Conservation (phyloP, 2,329 filamentous ascomycete species). For the Clathrospora elynae region DNA sequence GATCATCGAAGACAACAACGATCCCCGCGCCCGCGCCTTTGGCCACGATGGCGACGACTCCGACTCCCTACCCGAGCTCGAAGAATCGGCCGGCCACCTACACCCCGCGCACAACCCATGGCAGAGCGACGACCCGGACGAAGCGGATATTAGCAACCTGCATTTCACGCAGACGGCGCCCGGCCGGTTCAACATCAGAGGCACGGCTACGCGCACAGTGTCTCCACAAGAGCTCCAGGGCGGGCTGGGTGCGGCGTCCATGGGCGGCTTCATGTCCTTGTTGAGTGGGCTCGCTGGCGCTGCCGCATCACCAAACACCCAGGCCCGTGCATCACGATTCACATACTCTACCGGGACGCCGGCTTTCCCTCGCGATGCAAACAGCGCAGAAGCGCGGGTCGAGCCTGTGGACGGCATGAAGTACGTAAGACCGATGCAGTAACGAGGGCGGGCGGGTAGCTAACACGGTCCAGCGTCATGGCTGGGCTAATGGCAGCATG, state of each 20-base stretch:
- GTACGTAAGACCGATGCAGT: constrained; percentile 49
- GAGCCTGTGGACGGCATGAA: constrained; percentile 55
- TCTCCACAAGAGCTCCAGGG: constrained; percentile 28
- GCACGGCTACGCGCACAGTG: constrained; percentile 43
- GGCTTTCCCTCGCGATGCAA: constrained; percentile 58
- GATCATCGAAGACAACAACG: constrained; percentile 67
- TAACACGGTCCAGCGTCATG: constrained; percentile 37
- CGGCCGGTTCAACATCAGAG: constrained; percentile 42
- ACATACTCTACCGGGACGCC: constrained; percentile 44
- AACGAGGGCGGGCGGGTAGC: constrained; percentile 4
- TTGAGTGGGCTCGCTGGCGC: constrained; percentile 53
- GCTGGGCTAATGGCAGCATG: constrained; percentile 42
- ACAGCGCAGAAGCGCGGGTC: constrained; percentile 55
- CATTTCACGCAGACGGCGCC: constrained; percentile 48
- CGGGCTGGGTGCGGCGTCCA: constrained; percentile 30
- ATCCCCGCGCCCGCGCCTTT: constrained; percentile 60
- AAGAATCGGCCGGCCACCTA: constrained; percentile 26
- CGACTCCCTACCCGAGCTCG: constrained; percentile 37
- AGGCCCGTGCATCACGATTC: constrained; percentile 29
- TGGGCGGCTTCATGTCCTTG: constrained; percentile 54
- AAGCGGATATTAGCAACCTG: constrained; percentile 56
- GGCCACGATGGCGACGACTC: constrained; percentile 36
- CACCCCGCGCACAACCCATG: constrained; percentile 57
- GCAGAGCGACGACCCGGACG: constrained; percentile 56
- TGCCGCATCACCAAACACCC: constrained; percentile 28